Evolutionary conservation across 257 asterid genomes (phyloP), one percentile per base, ranked within the genome.

Genomic region (Agastache rugosa): DNA sequence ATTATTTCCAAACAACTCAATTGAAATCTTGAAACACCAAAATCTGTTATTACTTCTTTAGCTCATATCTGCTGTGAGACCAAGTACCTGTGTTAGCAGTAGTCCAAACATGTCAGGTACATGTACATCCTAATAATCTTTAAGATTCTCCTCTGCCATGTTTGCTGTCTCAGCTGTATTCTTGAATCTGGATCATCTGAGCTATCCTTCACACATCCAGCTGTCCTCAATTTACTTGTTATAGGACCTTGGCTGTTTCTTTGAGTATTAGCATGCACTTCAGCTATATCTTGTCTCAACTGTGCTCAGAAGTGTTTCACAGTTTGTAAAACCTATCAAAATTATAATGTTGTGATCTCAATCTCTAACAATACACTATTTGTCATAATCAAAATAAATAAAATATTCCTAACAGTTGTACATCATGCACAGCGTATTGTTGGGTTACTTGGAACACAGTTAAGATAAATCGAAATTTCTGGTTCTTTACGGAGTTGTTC

Each of bases 291-390:
- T 9, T 4, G 16, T 56, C 63, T 56, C 5, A 6, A 5, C 39
- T 58, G 10, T 27, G 41, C 64, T 58, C 11, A 5, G 41, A 58
- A 58, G 41, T 58, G 23, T 51, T 51, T 51, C 58, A 51, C 19
- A 2, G 42, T 63, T 37, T 11, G 11, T 39, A 35, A n/a, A 34
- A 17, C 69, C 29, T 63, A 17, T 63, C 34, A 37, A 59, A 10
- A 37, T 37, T 35, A n/a, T 63, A 19, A 63, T 19, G 69, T 19
- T 63, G 69, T 51, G 51, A 35, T 34, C 44, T 61, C 15, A 62
- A n/a, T 35, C 22, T 35, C 29, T 62, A 62, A 20, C n/a, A 35
- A n/a, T 6, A 62, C 20, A 12, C 31, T 35, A 62, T 2, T 17
- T 63, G 0, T 2, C 68, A 35, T 62, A 9, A 35, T 35, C 68